A percentile compares a stretch with the other conserved stretches of the same genome.
Conservation (phyloP, 495 filamentous ascomycete species). For the Tirmania nivea region DNA sequence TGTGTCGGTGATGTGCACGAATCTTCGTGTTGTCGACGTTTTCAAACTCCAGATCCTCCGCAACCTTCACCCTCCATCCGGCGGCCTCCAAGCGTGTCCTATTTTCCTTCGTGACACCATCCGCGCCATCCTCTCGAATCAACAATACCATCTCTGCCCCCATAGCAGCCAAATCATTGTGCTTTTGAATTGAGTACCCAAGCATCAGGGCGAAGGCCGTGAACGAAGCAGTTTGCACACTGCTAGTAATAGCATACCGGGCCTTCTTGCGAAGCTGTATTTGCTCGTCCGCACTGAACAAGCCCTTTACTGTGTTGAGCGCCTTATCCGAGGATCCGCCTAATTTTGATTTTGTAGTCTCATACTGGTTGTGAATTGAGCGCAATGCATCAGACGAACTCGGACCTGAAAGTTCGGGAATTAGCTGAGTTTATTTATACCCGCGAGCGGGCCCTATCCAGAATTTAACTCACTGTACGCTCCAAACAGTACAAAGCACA, state of each 20-base stretch:
- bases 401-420: too few species aligned
- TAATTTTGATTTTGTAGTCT: too few species aligned
- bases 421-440: too few species aligned
- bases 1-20: conserved; percentile 14
- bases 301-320: too few species aligned
- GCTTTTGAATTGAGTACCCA: conserved; percentile 17
- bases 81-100: conserved; percentile 12
- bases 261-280: too few species aligned
- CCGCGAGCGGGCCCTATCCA: too few species aligned
- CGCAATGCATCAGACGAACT: too few species aligned
- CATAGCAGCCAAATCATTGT: conserved; percentile 19
- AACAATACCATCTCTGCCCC: conserved; percentile 16
- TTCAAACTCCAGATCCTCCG: conserved; percentile 13
- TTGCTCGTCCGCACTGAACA: too few species aligned
- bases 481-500: too few species aligned
- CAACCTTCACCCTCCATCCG: conserved; percentile 16
- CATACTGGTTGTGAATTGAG: too few species aligned
- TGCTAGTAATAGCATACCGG: conserved; percentile 15
- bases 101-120: conserved; percentile 13
- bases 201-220: conserved; percentile 15
- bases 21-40: conserved; percentile 15
- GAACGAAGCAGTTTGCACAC: conserved; percentile 16
- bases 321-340: too few species aligned
- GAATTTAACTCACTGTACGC: too few species aligned
- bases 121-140: conserved; percentile 12